These are phyloP conservation scores for Penicillium olsonii DNA, from an alignment of 2,329 filamentous ascomycete species.

Conservation along the genomic window DNA sequence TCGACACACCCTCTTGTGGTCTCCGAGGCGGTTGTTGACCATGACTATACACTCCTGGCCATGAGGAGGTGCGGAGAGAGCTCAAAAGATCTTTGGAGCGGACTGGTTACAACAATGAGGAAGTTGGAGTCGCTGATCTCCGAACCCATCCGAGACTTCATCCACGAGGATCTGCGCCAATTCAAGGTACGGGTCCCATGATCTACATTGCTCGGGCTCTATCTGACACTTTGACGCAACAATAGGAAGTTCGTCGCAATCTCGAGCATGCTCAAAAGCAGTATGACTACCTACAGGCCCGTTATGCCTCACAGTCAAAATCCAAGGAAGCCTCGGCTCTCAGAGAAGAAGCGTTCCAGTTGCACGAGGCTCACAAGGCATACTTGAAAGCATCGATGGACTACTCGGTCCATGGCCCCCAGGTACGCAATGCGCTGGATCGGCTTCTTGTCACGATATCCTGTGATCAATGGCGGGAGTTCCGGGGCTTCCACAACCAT, in stretches of 20 bases:
- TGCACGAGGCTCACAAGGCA: slow-evolving; percentile 86
- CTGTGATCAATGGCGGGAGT: slow-evolving; percentile 83
- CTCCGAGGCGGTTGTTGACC: slow-evolving; percentile 84
- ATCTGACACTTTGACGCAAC: slow-evolving; percentile 17
- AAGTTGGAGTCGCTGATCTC: slow-evolving; percentile 74
- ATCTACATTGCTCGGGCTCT: slow-evolving; percentile 3
- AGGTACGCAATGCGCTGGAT: slow-evolving; percentile 80
- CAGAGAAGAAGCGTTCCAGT: slow-evolving; percentile 91
- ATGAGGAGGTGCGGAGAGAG: slow-evolving; percentile 83
- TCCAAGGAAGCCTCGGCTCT: slow-evolving; percentile 89
- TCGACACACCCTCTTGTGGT: slow-evolving; percentile 72
- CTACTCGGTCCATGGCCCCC: slow-evolving; percentile 84
- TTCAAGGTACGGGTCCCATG: slow-evolving; percentile 63
- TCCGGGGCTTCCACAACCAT: slow-evolving; percentile 70
- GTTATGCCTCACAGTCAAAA: slow-evolving; percentile 84
- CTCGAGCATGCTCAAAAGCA: slow-evolving; percentile 80
- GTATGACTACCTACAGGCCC: slow-evolving; percentile 77
- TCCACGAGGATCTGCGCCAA: slow-evolving; percentile 74
- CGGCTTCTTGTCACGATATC: slow-evolving; percentile 83
- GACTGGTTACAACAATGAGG: slow-evolving; percentile 71
- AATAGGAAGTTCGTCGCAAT: slow-evolving; percentile 67
- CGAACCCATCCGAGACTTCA: slow-evolving; percentile 78
- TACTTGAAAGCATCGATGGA: slow-evolving; percentile 94
- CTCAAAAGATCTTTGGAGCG: slow-evolving; percentile 83
- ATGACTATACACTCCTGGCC: slow-evolving; percentile 89